phyloP scores from a whole-genome alignment of 2,329 filamentous ascomycete genomes.

The Cercospora sp. region DNA sequence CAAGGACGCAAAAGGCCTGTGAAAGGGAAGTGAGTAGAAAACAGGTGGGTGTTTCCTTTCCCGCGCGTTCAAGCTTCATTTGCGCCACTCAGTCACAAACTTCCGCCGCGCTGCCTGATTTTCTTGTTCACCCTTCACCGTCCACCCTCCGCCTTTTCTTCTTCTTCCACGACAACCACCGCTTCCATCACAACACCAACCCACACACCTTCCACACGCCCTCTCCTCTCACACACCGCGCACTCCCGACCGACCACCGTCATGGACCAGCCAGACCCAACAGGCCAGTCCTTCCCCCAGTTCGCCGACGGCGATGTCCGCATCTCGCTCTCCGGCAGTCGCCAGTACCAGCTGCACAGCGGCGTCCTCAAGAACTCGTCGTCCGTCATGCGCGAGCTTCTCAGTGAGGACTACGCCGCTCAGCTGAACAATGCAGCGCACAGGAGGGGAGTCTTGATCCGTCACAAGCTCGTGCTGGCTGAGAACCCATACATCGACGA shows the following conservation, averaged over 20 bases:
- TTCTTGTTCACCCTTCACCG: neutral
- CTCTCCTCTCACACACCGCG: neutral
- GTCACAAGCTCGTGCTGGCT: conserved; percentile 31
- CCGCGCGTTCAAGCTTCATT: neutral
- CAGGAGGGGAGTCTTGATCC: conserved; percentile 28
- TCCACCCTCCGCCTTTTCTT: neutral
- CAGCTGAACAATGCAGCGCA: conserved; percentile 36
- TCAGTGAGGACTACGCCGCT: conserved; percentile 31
- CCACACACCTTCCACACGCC: neutral
- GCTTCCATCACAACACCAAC: neutral
- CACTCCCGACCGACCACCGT: neutral
- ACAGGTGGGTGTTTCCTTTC: neutral
- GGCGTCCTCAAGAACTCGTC: conserved; percentile 36
- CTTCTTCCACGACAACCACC: neutral
- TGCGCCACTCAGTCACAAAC: neutral
- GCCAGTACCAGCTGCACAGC: conserved; percentile 45
- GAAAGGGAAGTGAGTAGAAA: neutral
- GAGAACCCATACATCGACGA: conserved; percentile 22
- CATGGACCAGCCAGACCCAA: conserved; percentile 7
- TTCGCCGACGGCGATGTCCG: conserved; percentile 46
- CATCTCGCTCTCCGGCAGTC: conserved; percentile 40
- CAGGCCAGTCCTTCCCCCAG: conserved; percentile 37
- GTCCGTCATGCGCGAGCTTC: conserved; percentile 27
- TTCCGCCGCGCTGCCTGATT: neutral
- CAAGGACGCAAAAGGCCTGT: neutral